Conservation (phyloP, 495 filamentous ascomycete genomes). For the Aspergillus egyptiacus region DNA sequence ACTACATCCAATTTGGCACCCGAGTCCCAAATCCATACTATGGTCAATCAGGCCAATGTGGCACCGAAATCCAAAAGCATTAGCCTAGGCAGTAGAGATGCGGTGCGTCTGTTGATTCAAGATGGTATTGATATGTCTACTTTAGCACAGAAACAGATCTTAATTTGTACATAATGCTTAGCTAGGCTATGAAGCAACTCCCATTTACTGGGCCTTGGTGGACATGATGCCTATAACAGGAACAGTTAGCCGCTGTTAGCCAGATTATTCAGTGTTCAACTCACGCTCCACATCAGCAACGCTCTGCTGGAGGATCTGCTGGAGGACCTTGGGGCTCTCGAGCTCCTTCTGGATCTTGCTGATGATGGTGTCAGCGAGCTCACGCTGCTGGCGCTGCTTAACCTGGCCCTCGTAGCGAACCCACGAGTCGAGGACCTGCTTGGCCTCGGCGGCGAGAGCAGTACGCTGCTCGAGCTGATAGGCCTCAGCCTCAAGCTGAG, state of each 20-base stretch:
- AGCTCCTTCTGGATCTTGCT: constrained; percentile 97
- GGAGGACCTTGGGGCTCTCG: constrained; percentile 89
- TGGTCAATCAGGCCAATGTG: too few species aligned
- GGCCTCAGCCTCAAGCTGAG: constrained; percentile 86
- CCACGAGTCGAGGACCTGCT: constrained; percentile 94
- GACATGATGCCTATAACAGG: constrained; percentile 45
- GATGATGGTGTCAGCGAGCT: constrained; percentile 88
- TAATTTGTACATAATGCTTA: constrained; percentile 46
- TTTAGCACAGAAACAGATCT: constrained; percentile 39
- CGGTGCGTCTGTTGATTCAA: constrained; percentile 7
- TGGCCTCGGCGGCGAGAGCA: constrained; percentile 82
- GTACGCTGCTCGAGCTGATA: constrained; percentile 97
- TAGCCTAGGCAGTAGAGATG: too few species aligned
- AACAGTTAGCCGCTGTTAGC: constrained; percentile 21
- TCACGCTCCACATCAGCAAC: constrained; percentile 93
- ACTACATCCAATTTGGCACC: too few species aligned
- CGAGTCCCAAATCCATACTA: too few species aligned
- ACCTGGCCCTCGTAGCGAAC: constrained; percentile 97
- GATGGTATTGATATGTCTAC: constrained; percentile 42
- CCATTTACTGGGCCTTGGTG: constrained; percentile 48
- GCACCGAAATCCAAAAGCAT: too few species aligned
- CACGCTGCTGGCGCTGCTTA: constrained; percentile 94
- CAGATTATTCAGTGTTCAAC: constrained; percentile 26
- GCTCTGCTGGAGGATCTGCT: constrained; percentile 94
- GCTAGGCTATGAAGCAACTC: constrained; percentile 29